phyloP scores from a whole-genome alignment of 108 stramenopile species.

The Nannochloropsis salina region DNA sequence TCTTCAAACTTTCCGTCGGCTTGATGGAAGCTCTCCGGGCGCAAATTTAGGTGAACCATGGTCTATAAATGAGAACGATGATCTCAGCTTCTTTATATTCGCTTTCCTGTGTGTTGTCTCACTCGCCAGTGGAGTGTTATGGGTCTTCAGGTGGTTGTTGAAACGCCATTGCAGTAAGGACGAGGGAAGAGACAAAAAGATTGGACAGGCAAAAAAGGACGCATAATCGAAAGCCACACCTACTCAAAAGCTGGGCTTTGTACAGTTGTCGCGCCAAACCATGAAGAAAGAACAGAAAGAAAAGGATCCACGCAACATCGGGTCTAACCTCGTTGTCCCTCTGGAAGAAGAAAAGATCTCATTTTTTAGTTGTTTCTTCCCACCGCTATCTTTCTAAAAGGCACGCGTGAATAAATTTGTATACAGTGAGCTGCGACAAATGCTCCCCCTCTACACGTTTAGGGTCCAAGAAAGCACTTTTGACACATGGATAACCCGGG shows the following conservation, averaged over 20 bases:
- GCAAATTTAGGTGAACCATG: neutral
- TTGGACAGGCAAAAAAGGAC: neutral
- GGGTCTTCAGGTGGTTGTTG: neutral
- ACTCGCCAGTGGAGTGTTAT: neutral
- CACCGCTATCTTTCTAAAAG: too few species aligned
- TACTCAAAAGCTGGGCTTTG: too few species aligned
- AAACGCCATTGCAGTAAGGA: neutral
- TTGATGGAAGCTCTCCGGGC: neutral
- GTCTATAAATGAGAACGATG: neutral
- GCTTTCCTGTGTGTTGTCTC: neutral
- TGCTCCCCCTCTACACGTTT: too few species aligned
- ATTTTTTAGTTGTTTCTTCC: too few species aligned
- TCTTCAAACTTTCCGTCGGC: neutral
- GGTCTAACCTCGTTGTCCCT: too few species aligned
- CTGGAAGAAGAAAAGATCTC: too few species aligned
- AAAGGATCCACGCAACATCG: neutral
- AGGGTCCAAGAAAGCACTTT: too few species aligned
- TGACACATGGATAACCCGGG: too few species aligned
- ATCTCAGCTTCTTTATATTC: slow-evolving; percentile 6
- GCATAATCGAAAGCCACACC: neutral
- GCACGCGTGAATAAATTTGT: too few species aligned
- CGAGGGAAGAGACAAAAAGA: neutral
- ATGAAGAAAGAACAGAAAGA: neutral
- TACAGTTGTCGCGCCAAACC: too few species aligned
- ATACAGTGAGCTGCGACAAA: too few species aligned